Evolutionary conservation across 108 stramenopile species (phyloP).

Genomic region (Fragilaria crotonensis): DNA sequence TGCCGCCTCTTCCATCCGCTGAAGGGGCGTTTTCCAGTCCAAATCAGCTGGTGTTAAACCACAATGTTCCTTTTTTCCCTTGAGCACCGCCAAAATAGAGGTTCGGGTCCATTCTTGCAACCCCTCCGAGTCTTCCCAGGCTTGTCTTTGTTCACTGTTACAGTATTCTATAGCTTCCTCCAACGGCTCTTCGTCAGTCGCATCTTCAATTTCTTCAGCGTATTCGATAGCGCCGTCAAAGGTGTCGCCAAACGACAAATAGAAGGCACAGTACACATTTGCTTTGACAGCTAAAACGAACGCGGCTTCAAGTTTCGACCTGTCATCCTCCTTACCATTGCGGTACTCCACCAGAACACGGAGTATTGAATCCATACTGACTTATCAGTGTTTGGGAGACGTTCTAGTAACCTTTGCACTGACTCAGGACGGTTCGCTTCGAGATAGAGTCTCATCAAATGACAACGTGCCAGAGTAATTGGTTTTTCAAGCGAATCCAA

Average conservation of each 20-base stretch:
- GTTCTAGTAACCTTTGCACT: conserved; percentile 51
- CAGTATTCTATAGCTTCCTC: conserved; percentile 85
- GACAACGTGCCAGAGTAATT: conserved; percentile 59
- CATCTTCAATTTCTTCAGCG: conserved; percentile 72
- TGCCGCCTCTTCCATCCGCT: conserved; percentile 19
- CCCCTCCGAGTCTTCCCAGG: conserved; percentile 71
- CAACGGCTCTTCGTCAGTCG: conserved; percentile 43
- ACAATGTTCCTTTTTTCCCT: conserved; percentile 9
- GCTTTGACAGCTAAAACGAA: conserved; percentile 42
- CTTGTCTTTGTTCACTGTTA: conserved; percentile 44
- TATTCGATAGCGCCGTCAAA: conserved; percentile 75
- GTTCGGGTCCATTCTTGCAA: conserved; percentile 59
- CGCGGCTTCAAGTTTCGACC: conserved; percentile 9
- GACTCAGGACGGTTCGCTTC: conserved; percentile 60
- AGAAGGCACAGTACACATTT: conserved; percentile 69
- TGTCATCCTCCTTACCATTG: conserved; percentile 52
- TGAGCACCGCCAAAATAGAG: conserved; percentile 35
- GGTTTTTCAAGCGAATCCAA: conserved; percentile 44
- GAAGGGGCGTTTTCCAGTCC: conserved; percentile 52
- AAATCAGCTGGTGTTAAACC: conserved; percentile 17
- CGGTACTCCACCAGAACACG: conserved; percentile 71
- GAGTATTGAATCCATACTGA: conserved; percentile 82
- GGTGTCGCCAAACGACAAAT: conserved; percentile 60
- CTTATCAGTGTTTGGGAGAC: conserved; percentile 26
- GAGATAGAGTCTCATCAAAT: conserved; percentile 74